These are phyloP conservation scores for Pouteria glomerata DNA, from an alignment of 148 eudicot species.

Conservation along the genomic window DNA sequence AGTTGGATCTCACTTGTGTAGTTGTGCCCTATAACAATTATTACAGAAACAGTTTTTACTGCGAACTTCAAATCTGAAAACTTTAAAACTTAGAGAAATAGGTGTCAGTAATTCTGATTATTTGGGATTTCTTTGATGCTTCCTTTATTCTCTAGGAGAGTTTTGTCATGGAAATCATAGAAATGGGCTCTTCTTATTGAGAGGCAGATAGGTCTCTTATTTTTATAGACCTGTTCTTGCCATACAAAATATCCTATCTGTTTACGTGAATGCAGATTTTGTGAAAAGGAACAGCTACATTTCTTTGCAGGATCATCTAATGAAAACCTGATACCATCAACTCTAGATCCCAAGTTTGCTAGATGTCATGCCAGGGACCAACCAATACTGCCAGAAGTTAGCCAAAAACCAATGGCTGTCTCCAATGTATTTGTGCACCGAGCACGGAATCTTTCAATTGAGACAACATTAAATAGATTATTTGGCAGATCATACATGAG, in stretches of 20 bases:
- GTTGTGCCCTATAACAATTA: not conserved
- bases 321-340: not conserved
- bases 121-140: not conserved
- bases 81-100: not conserved
- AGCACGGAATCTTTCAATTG: not conserved
- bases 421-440: not conserved
- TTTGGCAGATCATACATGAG: slow-evolving; percentile 1
- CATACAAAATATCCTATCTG: not conserved
- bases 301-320: not conserved
- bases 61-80: not conserved
- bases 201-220: not conserved
- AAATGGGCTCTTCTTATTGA: no score
- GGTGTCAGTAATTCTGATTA: not conserved
- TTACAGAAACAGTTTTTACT: not conserved
- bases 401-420: not conserved
- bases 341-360: not conserved
- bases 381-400: no score
- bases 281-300: not conserved
- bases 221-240: slow-evolving; percentile 1
- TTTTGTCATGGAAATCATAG: not conserved
- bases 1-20: not conserved
- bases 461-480: not conserved
- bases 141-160: not conserved
- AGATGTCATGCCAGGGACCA: not conserved
- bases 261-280: slow-evolving; percentile 1